Percentiles rank a stretch among this genome's conserved stretches.
Evolutionary conservation across 305 asterid species (phyloP).

Genomic region (Ajuga reptans): DNA sequence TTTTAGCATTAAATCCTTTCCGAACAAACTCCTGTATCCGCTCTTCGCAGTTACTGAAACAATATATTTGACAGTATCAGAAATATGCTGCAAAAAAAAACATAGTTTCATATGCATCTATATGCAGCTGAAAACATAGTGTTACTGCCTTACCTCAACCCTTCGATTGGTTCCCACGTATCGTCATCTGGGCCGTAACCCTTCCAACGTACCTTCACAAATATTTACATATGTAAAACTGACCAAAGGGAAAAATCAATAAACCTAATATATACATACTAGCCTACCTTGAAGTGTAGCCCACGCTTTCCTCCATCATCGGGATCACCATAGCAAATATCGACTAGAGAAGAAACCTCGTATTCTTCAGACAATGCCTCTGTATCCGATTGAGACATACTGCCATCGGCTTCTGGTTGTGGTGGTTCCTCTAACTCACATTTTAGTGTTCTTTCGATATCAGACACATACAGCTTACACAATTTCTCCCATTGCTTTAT

Average conservation of each 20-base stretch:
- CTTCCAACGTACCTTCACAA: constrained; percentile 51
- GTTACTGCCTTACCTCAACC: constrained; percentile 34
- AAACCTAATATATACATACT: not conserved
- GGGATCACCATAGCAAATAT: constrained; percentile 69
- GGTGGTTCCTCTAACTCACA: constrained; percentile 31
- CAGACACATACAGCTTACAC: constrained; percentile 37
- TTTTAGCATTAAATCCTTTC: constrained; percentile 30
- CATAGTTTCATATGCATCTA: not conserved
- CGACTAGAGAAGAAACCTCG: constrained; percentile 40
- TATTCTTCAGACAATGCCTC: constrained; percentile 43
- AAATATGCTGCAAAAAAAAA: not conserved
- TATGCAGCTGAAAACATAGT: not conserved
- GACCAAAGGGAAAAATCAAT: not conserved
- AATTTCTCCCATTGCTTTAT: constrained; percentile 61
- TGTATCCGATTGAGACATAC: constrained; percentile 3
- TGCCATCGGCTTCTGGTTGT: constrained; percentile 23
- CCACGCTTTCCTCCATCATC: constrained; percentile 33
- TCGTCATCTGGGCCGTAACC: constrained; percentile 51
- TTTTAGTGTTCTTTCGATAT: constrained; percentile 19
- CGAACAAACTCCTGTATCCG: constrained; percentile 36
- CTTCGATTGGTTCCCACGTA: constrained; percentile 51
- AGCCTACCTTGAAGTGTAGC: constrained; percentile 57
- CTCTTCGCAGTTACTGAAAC: constrained; percentile 40
- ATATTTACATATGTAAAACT: not conserved
- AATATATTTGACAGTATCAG: not conserved